Base-by-base conservation (phyloP, 129 eudicot species). In the Mikania micrantha region DNA sequence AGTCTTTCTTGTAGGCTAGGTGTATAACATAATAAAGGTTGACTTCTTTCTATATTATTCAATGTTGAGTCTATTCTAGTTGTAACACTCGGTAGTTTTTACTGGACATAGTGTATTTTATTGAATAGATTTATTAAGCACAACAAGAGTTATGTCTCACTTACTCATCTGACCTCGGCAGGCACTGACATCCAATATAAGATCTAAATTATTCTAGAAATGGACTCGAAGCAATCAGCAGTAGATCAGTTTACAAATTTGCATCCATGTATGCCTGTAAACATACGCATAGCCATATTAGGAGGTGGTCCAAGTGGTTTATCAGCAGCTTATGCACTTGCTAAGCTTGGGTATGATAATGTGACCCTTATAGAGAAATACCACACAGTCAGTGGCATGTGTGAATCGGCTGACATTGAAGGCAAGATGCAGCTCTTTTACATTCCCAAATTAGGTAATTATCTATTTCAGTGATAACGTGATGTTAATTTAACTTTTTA, bases 231-330 rank as follows among this genome's bases (percentile, higher is more conserved):
- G 35, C 81, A 74, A 50, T 78, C 85, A 40, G 65, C 81, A 9
- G 90, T 81, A 64, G 87, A 85, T 64, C 83, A 78, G 21, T 82
- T 86, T 45, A 72, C 88, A 29, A 90, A 82, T 78, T 81, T 81
- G 17, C 94, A 90, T 78, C 96, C 96, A 63, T 48, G 88, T 69
- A 75, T 77, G 82, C 85, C 96, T 1, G 70, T 86, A 44, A 73
- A 84, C 70, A 79, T 90, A 35, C 70, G 79, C 56, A 90, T 90
- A 13, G 85, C 78, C 64, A 84, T 86, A 61, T 25, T 90, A 47
- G 96, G 96, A 58, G 96, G 86, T 32, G 96, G 94, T 27, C 96
- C 96, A 52, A 86, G 96, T 67, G 96, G 96, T 45, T 72, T 90
- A 74, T 90, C 96, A 52, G 88, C 90, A 24, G 95, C 96, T 66